Evolutionary conservation across 352 stramenopile genomes (phyloP).

Genomic region (Paralagenidium karlingii): DNA sequence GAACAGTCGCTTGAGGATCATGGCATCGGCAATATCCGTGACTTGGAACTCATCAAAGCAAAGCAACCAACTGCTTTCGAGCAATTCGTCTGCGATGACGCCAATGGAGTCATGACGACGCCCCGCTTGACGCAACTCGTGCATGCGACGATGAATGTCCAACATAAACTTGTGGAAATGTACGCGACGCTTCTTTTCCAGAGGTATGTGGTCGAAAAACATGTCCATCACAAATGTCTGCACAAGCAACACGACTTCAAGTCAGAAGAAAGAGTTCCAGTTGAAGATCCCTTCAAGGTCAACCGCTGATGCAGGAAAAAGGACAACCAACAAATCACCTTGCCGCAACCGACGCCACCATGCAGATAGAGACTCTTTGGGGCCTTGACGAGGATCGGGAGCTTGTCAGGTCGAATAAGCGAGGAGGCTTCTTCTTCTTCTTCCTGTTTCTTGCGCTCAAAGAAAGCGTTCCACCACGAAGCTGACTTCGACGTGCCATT

Average conservation of each 20-base stretch:
- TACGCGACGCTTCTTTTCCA: conserved; percentile 76
- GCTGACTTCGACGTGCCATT: conserved; percentile 7
- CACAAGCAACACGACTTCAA: not conserved
- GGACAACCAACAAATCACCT: conserved; percentile 14
- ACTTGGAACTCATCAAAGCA: conserved; percentile 99
- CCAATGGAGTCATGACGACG: conserved; percentile 66
- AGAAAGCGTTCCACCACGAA: conserved; percentile 39
- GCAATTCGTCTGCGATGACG: conserved; percentile 78
- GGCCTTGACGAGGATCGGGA: no score
- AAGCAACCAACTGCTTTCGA: conserved; percentile 82
- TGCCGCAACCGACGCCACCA: conserved; percentile 92
- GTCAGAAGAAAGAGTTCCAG: not conserved
- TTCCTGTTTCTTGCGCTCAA: not conserved
- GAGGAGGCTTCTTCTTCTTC: conserved; percentile 1
- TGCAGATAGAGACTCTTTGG: conserved; percentile 95
- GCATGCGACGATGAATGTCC: conserved; percentile 92
- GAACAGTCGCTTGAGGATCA: conserved; percentile 93
- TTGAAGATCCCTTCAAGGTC: no score
- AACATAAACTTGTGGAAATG: conserved; percentile 99
- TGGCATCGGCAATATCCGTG: conserved; percentile 93
- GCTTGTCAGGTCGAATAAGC: not conserved
- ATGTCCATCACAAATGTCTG: conserved; percentile 96
- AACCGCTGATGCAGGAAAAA: no score
- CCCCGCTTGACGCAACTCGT: conserved; percentile 84
- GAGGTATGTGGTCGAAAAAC: conserved; percentile 84